These are phyloP conservation scores for Neonectria punicea DNA, from an alignment of 2,329 filamentous ascomycete species.

Conservation along the genomic window DNA sequence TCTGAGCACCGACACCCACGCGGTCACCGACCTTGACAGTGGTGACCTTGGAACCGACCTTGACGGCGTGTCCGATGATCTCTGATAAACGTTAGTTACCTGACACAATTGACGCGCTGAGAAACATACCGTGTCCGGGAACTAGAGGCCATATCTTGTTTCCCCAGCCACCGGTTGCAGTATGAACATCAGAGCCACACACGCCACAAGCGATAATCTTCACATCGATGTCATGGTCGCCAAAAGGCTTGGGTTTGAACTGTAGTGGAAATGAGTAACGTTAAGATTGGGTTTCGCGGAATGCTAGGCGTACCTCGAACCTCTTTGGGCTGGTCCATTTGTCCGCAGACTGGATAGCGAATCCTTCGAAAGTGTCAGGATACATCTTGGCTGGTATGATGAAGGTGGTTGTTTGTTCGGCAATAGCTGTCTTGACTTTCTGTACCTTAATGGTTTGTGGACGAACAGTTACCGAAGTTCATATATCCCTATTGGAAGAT, in stretches of 20 bases:
- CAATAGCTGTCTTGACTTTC: not conserved
- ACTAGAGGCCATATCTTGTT: slow-evolving; percentile 57
- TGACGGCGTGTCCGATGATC: slow-evolving; percentile 58
- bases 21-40: slow-evolving; percentile 63
- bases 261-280: slow-evolving; percentile 40
- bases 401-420: not conserved
- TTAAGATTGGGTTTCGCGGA: not conserved
- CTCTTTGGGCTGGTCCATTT: slow-evolving; percentile 31
- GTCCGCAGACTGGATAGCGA: slow-evolving; percentile 26
- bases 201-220: slow-evolving; percentile 76
- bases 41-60: slow-evolving; percentile 52
- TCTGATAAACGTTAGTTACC: slow-evolving; percentile 42
- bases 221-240: slow-evolving; percentile 76
- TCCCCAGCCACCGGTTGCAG: slow-evolving; percentile 65
- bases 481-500: not conserved
- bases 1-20: slow-evolving; percentile 64
- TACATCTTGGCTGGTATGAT: slow-evolving; percentile 14
- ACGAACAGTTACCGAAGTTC: not conserved
- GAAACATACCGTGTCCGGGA: slow-evolving; percentile 58
- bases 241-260: slow-evolving; percentile 76
- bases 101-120: not conserved
- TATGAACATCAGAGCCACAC: slow-evolving; percentile 69
- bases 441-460: not conserved
- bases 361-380: slow-evolving; percentile 46
- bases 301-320: slow-evolving; percentile 13